Conservation (phyloP, 345 rosid species). For the Leavenworthia alabamica region DNA sequence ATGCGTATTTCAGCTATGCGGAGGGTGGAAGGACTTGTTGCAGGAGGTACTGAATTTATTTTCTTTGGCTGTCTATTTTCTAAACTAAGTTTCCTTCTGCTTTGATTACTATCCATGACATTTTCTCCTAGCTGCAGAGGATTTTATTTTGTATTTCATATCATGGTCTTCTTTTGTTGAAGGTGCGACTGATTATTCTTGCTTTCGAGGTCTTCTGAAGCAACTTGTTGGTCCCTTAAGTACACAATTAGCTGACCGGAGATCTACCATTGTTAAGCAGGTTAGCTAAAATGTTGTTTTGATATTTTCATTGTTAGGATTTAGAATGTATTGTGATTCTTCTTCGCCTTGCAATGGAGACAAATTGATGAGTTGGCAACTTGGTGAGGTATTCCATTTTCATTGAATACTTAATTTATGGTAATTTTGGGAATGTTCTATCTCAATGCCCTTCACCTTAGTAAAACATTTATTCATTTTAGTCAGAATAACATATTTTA, state of each 20-base stretch:
- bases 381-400: background rate
- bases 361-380: conserved; percentile 1
- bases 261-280: conserved; percentile 97
- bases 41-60: conserved; percentile 53
- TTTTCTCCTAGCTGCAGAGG: conserved; percentile 7
- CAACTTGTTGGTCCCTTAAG: conserved; percentile 87
- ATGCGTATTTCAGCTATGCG: conserved; percentile 95
- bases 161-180: conserved; percentile 20
- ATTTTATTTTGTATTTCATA: background rate
- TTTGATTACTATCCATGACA: conserved; percentile 2
- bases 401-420: background rate
- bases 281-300: conserved; percentile 30
- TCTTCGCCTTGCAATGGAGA: conserved; percentile 3
- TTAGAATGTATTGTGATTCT: background rate
- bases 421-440: background rate
- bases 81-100: background rate
- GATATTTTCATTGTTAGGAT: background rate
- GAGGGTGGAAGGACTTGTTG: conserved; percentile 94
- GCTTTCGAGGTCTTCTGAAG: conserved; percentile 85
- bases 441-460: background rate
- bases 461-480: background rate
- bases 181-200: conserved; percentile 87
- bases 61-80: background rate
- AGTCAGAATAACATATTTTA: background rate
- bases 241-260: conserved; percentile 81